These are phyloP conservation scores for Candida montana DNA, from an alignment of 805 yeast species.

Conservation along the genomic window DNA sequence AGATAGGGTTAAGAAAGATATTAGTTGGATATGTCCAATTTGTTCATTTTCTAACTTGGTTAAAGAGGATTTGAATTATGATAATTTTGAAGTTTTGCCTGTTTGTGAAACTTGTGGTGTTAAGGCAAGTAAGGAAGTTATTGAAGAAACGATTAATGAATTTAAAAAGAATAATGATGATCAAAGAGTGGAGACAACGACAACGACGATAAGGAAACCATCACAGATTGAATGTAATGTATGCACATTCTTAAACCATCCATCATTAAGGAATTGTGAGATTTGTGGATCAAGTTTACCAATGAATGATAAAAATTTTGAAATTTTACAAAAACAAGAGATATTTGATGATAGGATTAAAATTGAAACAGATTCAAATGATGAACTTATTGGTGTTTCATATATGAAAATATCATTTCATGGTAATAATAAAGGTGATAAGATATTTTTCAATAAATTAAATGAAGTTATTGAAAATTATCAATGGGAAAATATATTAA, in stretches of 20 bases:
- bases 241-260: conserved; percentile 83
- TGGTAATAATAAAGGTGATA: conserved; percentile 61
- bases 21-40: conserved; percentile 79
- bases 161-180: neutral
- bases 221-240: conserved; percentile 36
- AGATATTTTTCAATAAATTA: conserved; percentile 43
- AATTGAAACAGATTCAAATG: conserved; percentile 28
- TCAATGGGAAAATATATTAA: conserved; percentile 40
- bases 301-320: conserved; percentile 20
- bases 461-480: conserved; percentile 40
- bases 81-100: conserved; percentile 31
- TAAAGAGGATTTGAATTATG: conserved; percentile 25
- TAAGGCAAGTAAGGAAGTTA: conserved; percentile 32
- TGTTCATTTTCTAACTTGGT: conserved; percentile 66
- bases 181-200: neutral
- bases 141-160: conserved; percentile 28
- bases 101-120: conserved; percentile 63
- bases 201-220: too few relatives aligned
- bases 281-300: conserved; percentile 68
- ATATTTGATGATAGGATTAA: conserved; percentile 29
- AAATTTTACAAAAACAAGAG: conserved; percentile 16
- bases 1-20: neutral
- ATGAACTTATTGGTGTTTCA: conserved; percentile 17
- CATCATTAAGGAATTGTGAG: conserved; percentile 73
- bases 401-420: conserved; percentile 72